Base-by-base conservation (phyloP, 352 stramenopile species). In the Globisporangium yorkense region DNA sequence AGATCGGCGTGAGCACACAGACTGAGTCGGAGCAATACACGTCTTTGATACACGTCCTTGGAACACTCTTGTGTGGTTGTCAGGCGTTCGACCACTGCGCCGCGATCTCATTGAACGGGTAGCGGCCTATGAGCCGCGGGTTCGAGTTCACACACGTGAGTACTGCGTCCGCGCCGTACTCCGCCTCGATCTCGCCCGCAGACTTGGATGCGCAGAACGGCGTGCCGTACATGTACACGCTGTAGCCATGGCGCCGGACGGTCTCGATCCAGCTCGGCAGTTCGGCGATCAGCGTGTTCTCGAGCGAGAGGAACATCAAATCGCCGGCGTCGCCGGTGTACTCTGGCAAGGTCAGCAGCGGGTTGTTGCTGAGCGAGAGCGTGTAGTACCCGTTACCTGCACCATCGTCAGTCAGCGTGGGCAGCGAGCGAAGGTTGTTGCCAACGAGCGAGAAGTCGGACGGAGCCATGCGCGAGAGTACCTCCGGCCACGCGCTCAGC, bases 361-460 rank as follows among this genome's bases (percentile, higher is more conserved):
- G 59, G 18, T 70, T 70, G 44, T 61, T 62, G 18, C 49, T 61
- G 20, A 64, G 41, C 10, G 57, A 35, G 12, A 67, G n/a, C 18
- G 44, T 53, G 31, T 56, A 57, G 9, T 44, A 66, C 12, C 33
- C 24, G 18, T 33, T 53, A 1, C 2, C 40, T 1, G n/a, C 21
- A 3, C 35, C 50, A 12, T 62, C n/a, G 37, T 18, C 33, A 2
- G 35, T 27, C 18, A 60, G 27, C 13, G 5, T 20, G 13, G 57
- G 41, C 15, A 67, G 24, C 5, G 45, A 16, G 1, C 5, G 13
- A n/a, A 69, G 6, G 0, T 54, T n/a, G 43, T 69, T 72, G 37
- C 61, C 61, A 2, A 69, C 49, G 50, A 72, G 57, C 1, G 65
- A 69, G 18, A 72, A 39, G 37, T 67, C 57, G 50, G 37, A 44